Percentiles rank a stretch among this genome's conserved stretches.
These are phyloP conservation scores for Solanum tarijense DNA, from an alignment of 257 asterid species.

Conservation along the genomic window DNA sequence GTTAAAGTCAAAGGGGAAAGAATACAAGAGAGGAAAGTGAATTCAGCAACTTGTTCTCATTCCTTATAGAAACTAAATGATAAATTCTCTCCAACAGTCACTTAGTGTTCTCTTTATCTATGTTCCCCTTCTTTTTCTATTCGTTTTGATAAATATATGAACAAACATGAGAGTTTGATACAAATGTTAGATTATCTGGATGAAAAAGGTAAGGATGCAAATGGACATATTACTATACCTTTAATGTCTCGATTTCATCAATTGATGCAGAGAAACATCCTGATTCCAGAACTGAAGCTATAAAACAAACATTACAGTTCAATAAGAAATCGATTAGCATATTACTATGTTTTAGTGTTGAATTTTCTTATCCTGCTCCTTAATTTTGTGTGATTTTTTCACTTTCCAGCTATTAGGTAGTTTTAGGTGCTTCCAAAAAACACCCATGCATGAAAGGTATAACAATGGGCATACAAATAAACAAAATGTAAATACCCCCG, in stretches of 20 bases:
- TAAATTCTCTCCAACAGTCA: neutral
- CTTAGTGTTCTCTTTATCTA: neutral
- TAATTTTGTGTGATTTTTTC: neutral
- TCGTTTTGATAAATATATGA: neutral
- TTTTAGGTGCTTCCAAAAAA: neutral
- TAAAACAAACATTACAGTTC: neutral
- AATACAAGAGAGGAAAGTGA: neutral
- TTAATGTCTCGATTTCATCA: slow-evolving; percentile 41
- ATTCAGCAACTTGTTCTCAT: neutral
- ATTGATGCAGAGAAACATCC: slow-evolving; percentile 22
- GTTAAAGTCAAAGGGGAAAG: neutral
- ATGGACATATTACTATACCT: slow-evolving; percentile 30
- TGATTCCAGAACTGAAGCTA: slow-evolving; percentile 51
- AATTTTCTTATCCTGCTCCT: neutral
- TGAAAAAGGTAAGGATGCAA: neutral
- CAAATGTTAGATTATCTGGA: neutral
- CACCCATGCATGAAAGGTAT: neutral
- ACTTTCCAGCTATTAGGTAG: neutral
- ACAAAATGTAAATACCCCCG: neutral
- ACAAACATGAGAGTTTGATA: neutral
- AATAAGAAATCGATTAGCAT: neutral
- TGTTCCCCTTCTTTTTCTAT: neutral
- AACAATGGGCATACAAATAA: neutral
- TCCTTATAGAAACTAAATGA: neutral
- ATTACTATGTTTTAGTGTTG: neutral